Evolutionary conservation across 345 rosid species (phyloP), one percentile per base, ranked within the genome.

Genomic region (Eucalyptus marginata): DNA sequence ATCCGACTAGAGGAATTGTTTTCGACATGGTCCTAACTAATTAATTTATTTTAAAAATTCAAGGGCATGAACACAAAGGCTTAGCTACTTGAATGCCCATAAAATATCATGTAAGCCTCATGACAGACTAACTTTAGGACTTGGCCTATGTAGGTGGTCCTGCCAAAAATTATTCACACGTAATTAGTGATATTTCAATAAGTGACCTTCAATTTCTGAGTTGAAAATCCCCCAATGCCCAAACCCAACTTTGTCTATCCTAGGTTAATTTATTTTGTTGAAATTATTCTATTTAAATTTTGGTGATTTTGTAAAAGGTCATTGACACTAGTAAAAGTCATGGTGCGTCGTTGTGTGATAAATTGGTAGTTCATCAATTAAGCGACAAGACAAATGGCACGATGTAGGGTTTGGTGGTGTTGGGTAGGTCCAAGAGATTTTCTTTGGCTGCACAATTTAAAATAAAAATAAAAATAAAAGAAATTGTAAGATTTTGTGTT

Each of bases 331-430:
- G 0, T 17, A 33, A 31, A 68, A 33, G 80, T 68, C 43, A 31
- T 8, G 18, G 24, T 0, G 3, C 0, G 13, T 68, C 8, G 24
- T 3, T 68, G 1, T 33, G 43, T 0, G 80, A 68, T 0, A 8
- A 16, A 16, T 31, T 1, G 6, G 31, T 31, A 16, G 43, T 68
- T 68, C 0, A 68, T 33, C 43, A 17, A 68, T 16, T 24, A 52
- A 68, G 43, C 24, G 0, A 16, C 80, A 3, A 33, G 24, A 31
- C 24, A 68, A 68, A 68, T 33, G 80, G 80, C 22, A 3, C 0
- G 22, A 31, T 31, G 22, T 0, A 4, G 40, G 12, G 79, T 66
- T 31, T n/a, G 43, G 43, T 27, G 43, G 11, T 31, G 43, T 66
- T 18, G 80, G 13, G 10, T 0, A 31, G 1, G 80, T 68, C 18